Percentiles rank a stretch among this genome's conserved stretches.
phyloP scores from a whole-genome alignment of 1,284 basidiomycete species.

The Boletus holoroseus region DNA sequence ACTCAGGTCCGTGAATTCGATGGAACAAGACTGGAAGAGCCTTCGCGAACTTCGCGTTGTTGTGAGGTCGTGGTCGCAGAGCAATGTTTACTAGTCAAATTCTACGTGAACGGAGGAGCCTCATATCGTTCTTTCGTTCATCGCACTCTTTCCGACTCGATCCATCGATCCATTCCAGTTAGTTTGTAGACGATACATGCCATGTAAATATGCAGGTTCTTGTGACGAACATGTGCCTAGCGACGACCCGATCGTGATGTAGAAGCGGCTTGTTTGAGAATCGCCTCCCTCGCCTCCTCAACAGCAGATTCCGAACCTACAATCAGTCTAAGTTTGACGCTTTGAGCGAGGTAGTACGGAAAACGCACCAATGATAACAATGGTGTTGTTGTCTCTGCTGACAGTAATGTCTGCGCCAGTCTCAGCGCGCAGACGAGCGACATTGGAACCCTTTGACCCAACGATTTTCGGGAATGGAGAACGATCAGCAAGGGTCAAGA shows the following conservation, averaged over 20 bases:
- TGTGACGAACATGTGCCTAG: slow-evolving; percentile 17
- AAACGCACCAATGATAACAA: slow-evolving; percentile 74
- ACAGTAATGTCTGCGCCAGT: slow-evolving; percentile 88
- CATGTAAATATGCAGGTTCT: slow-evolving; percentile 23
- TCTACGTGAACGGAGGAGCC: too few relatives aligned
- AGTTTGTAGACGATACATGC: slow-evolving; percentile 28
- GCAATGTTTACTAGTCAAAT: background rate
- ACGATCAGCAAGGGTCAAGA: slow-evolving; percentile 72
- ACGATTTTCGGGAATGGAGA: slow-evolving; percentile 81
- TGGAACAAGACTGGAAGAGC: background rate
- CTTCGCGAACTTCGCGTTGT: background rate
- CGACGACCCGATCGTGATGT: slow-evolving; percentile 45
- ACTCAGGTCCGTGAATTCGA: background rate
- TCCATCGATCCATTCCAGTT: slow-evolving; percentile 24
- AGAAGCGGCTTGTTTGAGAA: slow-evolving; percentile 59
- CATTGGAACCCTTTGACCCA: slow-evolving; percentile 82
- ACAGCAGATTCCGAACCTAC: slow-evolving; percentile 67
- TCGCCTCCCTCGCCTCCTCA: slow-evolving; percentile 73
- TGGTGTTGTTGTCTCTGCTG: slow-evolving; percentile 77
- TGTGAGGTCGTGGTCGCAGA: background rate
- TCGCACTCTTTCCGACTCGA: slow-evolving; percentile 1
- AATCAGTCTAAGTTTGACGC: slow-evolving; percentile 6
- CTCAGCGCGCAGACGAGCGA: slow-evolving; percentile 76
- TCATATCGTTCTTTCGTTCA: background rate
- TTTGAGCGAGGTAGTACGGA: background rate